These are phyloP conservation scores for Penicillium cataractarum DNA, from an alignment of 495 filamentous ascomycete genomes.

Conservation along the genomic window DNA sequence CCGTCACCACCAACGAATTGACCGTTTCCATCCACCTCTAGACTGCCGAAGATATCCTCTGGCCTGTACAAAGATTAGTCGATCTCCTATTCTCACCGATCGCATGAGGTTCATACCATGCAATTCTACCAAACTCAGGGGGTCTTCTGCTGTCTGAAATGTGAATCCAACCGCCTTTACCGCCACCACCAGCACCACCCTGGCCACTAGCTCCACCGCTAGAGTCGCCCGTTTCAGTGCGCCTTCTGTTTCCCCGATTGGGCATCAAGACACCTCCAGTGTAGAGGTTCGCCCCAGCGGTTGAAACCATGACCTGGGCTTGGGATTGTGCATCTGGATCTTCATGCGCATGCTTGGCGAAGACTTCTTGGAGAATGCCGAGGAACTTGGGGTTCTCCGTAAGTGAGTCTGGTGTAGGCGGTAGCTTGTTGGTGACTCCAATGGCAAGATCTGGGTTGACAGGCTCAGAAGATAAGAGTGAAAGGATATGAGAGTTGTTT, in stretches of 20 bases:
- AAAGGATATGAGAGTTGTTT: conserved; percentile 60
- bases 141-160: conserved; percentile 80
- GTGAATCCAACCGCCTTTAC: conserved; percentile 87
- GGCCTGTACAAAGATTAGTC: conserved; percentile 46
- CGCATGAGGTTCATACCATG: conserved; percentile 53
- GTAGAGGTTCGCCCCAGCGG: conserved; percentile 70
- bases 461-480: conserved; percentile 74
- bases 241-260: conserved; percentile 37
- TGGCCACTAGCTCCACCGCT: conserved; percentile 79
- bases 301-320: conserved; percentile 78
- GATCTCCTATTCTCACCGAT: background rate
- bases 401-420: conserved; percentile 77
- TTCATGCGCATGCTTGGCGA: conserved; percentile 66
- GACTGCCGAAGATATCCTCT: conserved; percentile 92
- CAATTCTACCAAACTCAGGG: conserved; percentile 88
- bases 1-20: conserved; percentile 65
- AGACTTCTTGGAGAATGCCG: conserved; percentile 70
- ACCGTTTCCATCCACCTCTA: conserved; percentile 79
- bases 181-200: conserved; percentile 81
- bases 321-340: conserved; percentile 76
- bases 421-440: conserved; percentile 71
- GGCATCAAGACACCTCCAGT: conserved; percentile 67
- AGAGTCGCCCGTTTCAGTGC: conserved; percentile 54
- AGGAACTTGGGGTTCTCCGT: conserved; percentile 78
- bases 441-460: conserved; percentile 71